Conservation (phyloP, 306 rosid genomes). For the Trifolium fragiferum region DNA sequence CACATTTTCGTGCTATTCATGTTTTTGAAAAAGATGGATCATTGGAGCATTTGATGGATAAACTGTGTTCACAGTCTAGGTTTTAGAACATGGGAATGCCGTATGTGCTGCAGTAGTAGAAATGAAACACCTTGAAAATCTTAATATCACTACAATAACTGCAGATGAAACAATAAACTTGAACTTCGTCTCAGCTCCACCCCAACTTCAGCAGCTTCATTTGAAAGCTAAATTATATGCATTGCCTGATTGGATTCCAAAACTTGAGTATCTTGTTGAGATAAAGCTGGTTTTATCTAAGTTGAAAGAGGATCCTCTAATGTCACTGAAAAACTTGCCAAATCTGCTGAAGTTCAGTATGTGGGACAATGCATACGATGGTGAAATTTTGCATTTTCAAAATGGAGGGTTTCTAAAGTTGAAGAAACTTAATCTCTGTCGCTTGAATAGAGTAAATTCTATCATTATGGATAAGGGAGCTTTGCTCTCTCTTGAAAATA, state of each 20-base stretch:
- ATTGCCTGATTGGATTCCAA: slow-evolving; percentile 9
- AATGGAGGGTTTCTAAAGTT: slow-evolving; percentile 11
- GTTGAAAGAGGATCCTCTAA: background rate
- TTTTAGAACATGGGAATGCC: background rate
- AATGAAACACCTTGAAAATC: slow-evolving; percentile 11
- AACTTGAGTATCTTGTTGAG: slow-evolving; percentile 6
- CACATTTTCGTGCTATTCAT: background rate
- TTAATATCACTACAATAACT: background rate
- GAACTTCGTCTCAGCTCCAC: slow-evolving; percentile 1
- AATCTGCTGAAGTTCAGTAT: too few species aligned
- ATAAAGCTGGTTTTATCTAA: background rate
- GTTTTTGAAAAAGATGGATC: background rate
- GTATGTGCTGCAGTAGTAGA: slow-evolving; percentile 1
- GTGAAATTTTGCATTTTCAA: slow-evolving; percentile 3
- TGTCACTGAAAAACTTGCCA: background rate
- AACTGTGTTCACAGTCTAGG: background rate
- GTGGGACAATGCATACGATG: background rate
- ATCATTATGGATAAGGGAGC: background rate
- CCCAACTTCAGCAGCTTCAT: background rate
- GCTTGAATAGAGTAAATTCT: background rate
- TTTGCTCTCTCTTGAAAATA: slow-evolving; percentile 4
- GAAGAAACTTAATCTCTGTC: background rate
- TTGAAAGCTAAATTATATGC: background rate
- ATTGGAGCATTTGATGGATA: background rate
- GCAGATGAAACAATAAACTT: background rate